Evolutionary conservation across 352 stramenopile genomes (phyloP).

Genomic region (Pythium vanterpoolii): DNA sequence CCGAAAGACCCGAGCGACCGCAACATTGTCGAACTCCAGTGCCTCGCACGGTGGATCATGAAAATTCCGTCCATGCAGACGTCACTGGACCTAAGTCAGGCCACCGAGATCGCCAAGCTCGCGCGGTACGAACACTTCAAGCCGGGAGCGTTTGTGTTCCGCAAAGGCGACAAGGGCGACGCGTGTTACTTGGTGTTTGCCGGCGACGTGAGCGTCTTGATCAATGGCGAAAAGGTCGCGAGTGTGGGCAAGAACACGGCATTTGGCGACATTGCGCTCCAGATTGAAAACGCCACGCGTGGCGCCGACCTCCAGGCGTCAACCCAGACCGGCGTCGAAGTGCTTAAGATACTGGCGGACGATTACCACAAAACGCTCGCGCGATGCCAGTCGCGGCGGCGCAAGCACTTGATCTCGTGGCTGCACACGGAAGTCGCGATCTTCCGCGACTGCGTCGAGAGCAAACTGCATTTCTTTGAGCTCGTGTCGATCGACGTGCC

Average conservation of each 20-base stretch:
- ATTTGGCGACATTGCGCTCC: slow-evolving; percentile 66
- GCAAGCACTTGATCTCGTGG: slow-evolving; percentile 67
- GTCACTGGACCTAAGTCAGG: slow-evolving; percentile 63
- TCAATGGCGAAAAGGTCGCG: slow-evolving; percentile 55
- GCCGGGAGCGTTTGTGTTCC: slow-evolving; percentile 53
- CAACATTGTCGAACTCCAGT: slow-evolving; percentile 74
- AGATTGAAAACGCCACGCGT: slow-evolving; percentile 69
- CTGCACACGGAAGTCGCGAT: slow-evolving; percentile 61
- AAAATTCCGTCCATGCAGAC: slow-evolving; percentile 66
- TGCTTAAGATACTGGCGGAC: slow-evolving; percentile 65
- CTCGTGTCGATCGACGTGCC: slow-evolving; percentile 70
- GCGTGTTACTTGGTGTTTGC: slow-evolving; percentile 64
- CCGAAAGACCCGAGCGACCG: slow-evolving; percentile 56
- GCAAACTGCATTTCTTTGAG: slow-evolving; percentile 76
- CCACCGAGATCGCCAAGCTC: slow-evolving; percentile 68
- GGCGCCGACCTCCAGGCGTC: slow-evolving; percentile 57
- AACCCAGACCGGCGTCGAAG: slow-evolving; percentile 33
- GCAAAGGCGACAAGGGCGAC: slow-evolving; percentile 59
- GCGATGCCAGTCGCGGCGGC: slow-evolving; percentile 54
- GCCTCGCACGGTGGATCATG: slow-evolving; percentile 71
- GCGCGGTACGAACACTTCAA: slow-evolving; percentile 48
- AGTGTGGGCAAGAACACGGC: slow-evolving; percentile 54
- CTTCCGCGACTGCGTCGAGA: slow-evolving; percentile 72
- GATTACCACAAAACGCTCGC: slow-evolving; percentile 73
- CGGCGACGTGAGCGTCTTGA: slow-evolving; percentile 64